Evolutionary conservation across 768 basidiomycete species (phyloP), one percentile per base, ranked within the genome.

Genomic region (Omphalotus guepiniiformis): DNA sequence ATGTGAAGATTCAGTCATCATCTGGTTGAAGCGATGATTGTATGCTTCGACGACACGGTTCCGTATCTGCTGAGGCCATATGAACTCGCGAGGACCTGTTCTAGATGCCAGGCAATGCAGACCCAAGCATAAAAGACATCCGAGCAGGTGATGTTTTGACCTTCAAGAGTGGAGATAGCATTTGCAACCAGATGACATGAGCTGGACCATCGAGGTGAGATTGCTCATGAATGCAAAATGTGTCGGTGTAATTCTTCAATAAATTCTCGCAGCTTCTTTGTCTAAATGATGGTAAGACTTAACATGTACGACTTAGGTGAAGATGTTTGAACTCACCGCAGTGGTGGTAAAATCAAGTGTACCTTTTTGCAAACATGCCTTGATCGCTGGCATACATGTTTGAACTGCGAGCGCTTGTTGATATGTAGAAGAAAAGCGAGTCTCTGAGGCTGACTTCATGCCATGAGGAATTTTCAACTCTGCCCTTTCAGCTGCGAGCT

Each of bases 111-210:
- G 1, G 58, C 64, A 53, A 65, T 65, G 30, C 55, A 54, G 18
- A 65, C 57, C 57, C 60, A 63, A 3, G 53, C 61, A 51, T 60
- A 62, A 30, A 65, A 65, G 12, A 63, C 52, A 45, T 65, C 59
- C 2, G 62, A 57, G 36, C 62, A 63, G 1, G 51, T 63, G 0
- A 55, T 58, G 29, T 61, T 58, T 34, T 62, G 59, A 3, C 62
- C 63, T 42, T 65, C 62, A 4, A 63, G 55, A 3, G 61, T 60
- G 2, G 55, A 30, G 37, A 65, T 55, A 6, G 39, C 59, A 43
- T 61, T 60, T 2, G 59, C 63, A 0, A n/a, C 41, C 49, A 7
- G 58, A 30, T 8, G 47, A 23, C 6, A 62, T 32, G 1, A 62
- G 43, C 7, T 59, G 47, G 25, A 56, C 51, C 47, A 62, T 55